Conservation (phyloP, 176 grass and related monocot species). For the Zoysia pacifica region DNA sequence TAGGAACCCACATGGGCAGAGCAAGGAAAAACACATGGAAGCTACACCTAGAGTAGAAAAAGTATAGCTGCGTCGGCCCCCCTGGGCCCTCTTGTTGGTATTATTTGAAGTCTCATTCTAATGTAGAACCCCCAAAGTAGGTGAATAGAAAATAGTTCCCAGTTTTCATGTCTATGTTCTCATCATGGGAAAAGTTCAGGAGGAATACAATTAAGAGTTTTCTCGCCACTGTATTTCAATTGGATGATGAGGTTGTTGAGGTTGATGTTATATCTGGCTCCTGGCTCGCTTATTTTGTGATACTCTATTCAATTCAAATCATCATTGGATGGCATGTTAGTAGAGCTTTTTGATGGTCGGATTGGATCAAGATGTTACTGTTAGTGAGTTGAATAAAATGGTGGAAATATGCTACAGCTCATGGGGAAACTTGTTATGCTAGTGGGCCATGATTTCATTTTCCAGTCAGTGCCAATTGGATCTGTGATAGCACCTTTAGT, state of each 20-base stretch:
- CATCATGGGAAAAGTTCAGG: too few relatives aligned
- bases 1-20: background rate
- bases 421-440: background rate
- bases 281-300: background rate
- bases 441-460: background rate
- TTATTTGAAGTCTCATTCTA: constrained; percentile 26
- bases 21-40: constrained; percentile 13
- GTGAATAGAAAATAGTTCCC: background rate
- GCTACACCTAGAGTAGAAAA: background rate
- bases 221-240: too few relatives aligned
- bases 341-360: background rate
- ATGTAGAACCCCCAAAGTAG: background rate
- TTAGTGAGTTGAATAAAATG: background rate
- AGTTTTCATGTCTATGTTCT: too few relatives aligned
- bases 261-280: too few relatives aligned
- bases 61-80: background rate
- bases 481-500: background rate
- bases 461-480: background rate
- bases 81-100: constrained; percentile 11
- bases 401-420: background rate
- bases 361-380: constrained; percentile 1
- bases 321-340: background rate
- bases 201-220: too few relatives aligned
- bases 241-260: too few relatives aligned
- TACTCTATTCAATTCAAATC: constrained; percentile 3